A percentile compares a stretch with the other conserved stretches of the same genome.
These are phyloP conservation scores for Solanum pinnatisectum DNA, from an alignment of 257 asterid species.

Conservation along the genomic window DNA sequence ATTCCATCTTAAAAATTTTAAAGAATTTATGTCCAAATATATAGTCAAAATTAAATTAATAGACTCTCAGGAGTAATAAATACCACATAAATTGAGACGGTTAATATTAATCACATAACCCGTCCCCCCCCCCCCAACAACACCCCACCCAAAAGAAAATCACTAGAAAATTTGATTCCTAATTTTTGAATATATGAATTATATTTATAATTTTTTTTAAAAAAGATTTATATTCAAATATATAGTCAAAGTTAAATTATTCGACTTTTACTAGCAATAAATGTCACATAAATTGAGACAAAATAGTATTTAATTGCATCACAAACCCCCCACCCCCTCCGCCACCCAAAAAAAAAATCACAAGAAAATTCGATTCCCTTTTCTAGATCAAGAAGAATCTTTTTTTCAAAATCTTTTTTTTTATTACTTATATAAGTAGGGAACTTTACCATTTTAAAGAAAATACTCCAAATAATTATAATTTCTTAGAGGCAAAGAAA, in stretches of 20 bases:
- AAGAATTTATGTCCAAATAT: background rate
- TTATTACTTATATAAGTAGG: background rate
- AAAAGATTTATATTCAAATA: too few species aligned
- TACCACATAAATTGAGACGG: background rate
- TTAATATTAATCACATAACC: background rate
- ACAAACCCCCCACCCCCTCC: background rate
- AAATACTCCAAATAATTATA: background rate
- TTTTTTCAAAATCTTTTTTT: background rate
- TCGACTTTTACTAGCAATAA: too few species aligned
- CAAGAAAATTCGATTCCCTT: background rate
- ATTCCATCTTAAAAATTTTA: accelerated
- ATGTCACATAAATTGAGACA: background rate
- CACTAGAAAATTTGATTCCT: background rate
- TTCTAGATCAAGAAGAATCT: background rate
- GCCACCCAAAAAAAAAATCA: background rate
- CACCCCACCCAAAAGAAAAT: background rate
- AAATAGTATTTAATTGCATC: background rate
- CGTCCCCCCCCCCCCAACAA: accelerated
- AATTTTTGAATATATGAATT: too few species aligned
- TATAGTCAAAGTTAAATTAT: too few species aligned
- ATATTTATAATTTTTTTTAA: too few species aligned
- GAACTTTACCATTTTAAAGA: background rate
- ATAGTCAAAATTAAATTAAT: background rate
- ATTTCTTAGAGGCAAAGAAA: background rate
- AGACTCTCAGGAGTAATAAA: too few species aligned